These are phyloP conservation scores for Claviceps citrina DNA, from an alignment of 2,329 filamentous ascomycete genomes.

Conservation along the genomic window DNA sequence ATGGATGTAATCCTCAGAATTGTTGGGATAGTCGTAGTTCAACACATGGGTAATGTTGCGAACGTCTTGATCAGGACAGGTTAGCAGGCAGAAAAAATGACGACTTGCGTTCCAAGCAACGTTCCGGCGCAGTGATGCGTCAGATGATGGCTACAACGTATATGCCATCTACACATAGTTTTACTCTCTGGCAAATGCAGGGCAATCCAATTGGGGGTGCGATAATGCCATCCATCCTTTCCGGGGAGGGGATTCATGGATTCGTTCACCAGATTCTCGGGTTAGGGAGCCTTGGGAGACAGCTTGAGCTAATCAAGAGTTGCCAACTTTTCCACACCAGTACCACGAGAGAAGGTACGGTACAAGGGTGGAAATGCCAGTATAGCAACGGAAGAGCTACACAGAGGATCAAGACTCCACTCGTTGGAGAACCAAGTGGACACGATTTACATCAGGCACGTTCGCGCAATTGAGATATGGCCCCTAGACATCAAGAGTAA, in stretches of 20 bases:
- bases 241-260: conserved; percentile 21
- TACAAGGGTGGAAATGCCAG: conserved; percentile 65
- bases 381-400: conserved; percentile 42
- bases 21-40: conserved; percentile 99
- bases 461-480: conserved; percentile 71
- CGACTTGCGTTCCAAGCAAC: conserved; percentile 37
- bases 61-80: conserved; percentile 67
- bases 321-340: conserved; percentile 63
- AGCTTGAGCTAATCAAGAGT: conserved; percentile 66
- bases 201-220: conserved; percentile 40
- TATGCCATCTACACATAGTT: conserved; percentile 31
- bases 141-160: conserved; percentile 29
- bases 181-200: conserved; percentile 40
- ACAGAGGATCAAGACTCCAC: conserved; percentile 65
- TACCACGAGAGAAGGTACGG: conserved; percentile 43
- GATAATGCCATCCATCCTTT: conserved; percentile 33
- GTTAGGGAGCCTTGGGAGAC: conserved; percentile 42
- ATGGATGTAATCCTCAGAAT: conserved; percentile 96
- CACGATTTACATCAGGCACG: conserved; percentile 74
- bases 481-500: conserved; percentile 82
- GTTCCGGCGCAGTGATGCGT: conserved; percentile 39
- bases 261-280: conserved; percentile 39
- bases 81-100: conserved; percentile 53
- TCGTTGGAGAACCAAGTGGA: conserved; percentile 64
- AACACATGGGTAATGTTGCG: conserved; percentile 99